These are phyloP conservation scores for Kodamaea sp. DNA, from an alignment of 1,139 yeast genomes.

Conservation along the genomic window DNA sequence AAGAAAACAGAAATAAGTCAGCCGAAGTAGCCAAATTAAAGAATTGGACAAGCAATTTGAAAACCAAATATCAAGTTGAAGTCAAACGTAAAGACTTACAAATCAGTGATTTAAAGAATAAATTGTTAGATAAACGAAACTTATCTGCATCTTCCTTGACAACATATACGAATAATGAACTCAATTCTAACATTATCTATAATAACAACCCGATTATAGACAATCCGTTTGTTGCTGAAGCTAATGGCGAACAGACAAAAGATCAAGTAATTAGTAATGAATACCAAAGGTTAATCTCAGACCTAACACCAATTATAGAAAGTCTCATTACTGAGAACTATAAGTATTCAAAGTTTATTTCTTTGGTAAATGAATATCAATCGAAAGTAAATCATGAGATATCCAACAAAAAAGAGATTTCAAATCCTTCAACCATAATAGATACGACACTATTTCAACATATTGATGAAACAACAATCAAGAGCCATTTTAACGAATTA, in stretches of 20 bases:
- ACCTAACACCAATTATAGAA: conserved; percentile 38
- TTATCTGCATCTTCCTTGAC: conserved; percentile 26
- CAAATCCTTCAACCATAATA: conserved; percentile 34
- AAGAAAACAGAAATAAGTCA: conserved; percentile 27
- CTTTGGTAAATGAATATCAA: conserved; percentile 30
- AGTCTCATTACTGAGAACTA: conserved; percentile 40
- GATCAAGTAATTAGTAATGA: conserved; percentile 26
- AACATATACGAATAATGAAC: conserved; percentile 22
- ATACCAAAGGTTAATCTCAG: conserved; percentile 35
- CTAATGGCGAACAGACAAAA: conserved; percentile 2
- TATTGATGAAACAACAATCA: conserved; percentile 18
- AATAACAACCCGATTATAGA: conserved; percentile 35
- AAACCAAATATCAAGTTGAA: conserved; percentile 40
- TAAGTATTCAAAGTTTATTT: conserved; percentile 33
- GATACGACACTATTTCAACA: conserved; percentile 21
- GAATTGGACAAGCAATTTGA: conserved; percentile 29
- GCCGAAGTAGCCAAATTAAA: conserved; percentile 30
- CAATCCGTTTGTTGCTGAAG: conserved; percentile 18
- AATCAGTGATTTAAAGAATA: conserved; percentile 38
- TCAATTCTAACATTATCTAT: conserved; percentile 28
- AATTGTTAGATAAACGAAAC: conserved; percentile 34
- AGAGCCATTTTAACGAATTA: conserved; percentile 28
- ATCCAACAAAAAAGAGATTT: conserved; percentile 16
- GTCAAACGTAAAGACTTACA: conserved; percentile 35
- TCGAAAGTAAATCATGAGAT: conserved; percentile 21